A percentile compares a stretch with the other conserved stretches of the same genome.
Conservation (phyloP, 2,329 filamentous ascomycete species). For the Phaeomoniella chlamydospora region DNA sequence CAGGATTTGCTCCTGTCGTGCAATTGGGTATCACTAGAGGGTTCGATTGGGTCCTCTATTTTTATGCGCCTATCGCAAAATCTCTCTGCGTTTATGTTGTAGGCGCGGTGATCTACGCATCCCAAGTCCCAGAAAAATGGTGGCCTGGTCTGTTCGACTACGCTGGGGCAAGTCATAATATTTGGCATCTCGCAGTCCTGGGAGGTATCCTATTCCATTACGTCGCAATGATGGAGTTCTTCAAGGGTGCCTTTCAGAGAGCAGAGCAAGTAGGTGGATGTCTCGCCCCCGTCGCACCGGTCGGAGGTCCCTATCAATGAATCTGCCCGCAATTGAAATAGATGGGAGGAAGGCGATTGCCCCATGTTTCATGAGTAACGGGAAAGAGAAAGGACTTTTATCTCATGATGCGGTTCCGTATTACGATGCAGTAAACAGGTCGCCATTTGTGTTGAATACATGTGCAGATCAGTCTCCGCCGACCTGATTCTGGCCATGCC, state of each 20-base stretch:
- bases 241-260: constrained; percentile 59
- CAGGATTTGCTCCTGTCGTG: constrained; percentile 75
- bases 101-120: constrained; percentile 78
- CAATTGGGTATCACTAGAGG: constrained; percentile 72
- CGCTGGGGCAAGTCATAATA: constrained; percentile 85
- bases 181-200: constrained; percentile 91
- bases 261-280: constrained; percentile 31
- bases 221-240: constrained; percentile 88
- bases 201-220: constrained; percentile 98
- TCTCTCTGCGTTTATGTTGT: constrained; percentile 72
- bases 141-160: constrained; percentile 90
- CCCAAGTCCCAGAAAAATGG: constrained; percentile 86
- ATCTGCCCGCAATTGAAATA: too few relatives aligned
- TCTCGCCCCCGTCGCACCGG: too few relatives aligned
- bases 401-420: too few relatives aligned
- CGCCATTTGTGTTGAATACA: too few relatives aligned
- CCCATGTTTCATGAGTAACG: too few relatives aligned
- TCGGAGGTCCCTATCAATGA: constrained; percentile 1
- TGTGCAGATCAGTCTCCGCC: too few relatives aligned
- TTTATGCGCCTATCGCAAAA: constrained; percentile 79
- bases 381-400: too few relatives aligned
- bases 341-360: too few relatives aligned
- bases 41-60: constrained; percentile 65
- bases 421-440: too few relatives aligned
- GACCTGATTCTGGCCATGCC: too few relatives aligned